phyloP scores from a whole-genome alignment of 2,329 filamentous ascomycete genomes.

The Xylaria sp. region DNA sequence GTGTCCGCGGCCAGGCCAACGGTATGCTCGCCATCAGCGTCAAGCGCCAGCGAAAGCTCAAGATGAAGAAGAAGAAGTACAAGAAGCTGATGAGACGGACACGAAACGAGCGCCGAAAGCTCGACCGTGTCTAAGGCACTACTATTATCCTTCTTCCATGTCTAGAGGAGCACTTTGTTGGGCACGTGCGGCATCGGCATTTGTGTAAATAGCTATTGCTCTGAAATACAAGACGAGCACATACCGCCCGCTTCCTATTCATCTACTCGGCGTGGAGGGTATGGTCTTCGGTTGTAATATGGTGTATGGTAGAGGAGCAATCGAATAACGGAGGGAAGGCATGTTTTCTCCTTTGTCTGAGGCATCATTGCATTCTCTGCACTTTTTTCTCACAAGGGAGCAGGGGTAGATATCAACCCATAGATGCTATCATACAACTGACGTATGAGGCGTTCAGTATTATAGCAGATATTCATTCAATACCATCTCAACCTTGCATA shows the following conservation, averaged over 20 bases:
- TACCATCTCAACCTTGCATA: conserved; percentile 36
- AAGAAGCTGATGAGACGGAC: conserved; percentile 98
- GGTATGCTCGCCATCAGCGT: conserved; percentile 87
- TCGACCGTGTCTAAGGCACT: conserved; percentile 70
- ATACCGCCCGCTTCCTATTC: conserved; percentile 13
- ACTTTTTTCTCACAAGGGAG: not conserved
- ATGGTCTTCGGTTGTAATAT: conserved; percentile 40
- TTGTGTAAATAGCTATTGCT: conserved; percentile 35
- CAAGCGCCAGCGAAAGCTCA: conserved; percentile 89
- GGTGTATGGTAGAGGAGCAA: conserved; percentile 40
- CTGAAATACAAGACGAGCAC: conserved; percentile 16
- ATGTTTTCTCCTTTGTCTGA: conserved; percentile 29
- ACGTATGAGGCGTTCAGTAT: conserved; percentile 15
- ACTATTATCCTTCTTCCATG: not conserved
- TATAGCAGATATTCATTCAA: conserved; percentile 15
- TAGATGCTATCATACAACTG: conserved; percentile 25
- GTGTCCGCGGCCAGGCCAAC: conserved; percentile 59
- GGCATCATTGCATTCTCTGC: conserved; percentile 33
- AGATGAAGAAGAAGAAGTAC: conserved; percentile 99
- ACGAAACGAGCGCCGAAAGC: conserved; percentile 85
- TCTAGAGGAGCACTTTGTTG: conserved; percentile 6
- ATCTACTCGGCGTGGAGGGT: conserved; percentile 11
- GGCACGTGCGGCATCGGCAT: conserved; percentile 19
- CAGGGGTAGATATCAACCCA: conserved; percentile 22
- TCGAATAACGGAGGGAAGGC: conserved; percentile 15